Evolutionary conservation across 2,329 filamentous ascomycete genomes (phyloP).

Genomic region (Venturia carpophila): DNA sequence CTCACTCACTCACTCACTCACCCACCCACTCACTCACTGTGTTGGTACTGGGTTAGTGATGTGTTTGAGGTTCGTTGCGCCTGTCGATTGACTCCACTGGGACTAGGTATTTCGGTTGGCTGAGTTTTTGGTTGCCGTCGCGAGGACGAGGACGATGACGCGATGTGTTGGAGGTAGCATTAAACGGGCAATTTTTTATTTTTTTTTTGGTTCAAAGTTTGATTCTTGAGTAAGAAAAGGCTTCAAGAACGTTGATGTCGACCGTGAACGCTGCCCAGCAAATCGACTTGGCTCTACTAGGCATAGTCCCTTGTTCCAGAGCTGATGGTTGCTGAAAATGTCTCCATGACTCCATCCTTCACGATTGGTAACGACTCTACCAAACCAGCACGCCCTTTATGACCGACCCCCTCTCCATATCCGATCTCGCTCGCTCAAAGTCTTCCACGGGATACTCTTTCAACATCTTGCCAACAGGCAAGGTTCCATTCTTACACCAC

Average conservation of each 20-base stretch:
- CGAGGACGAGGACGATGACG: too few relatives aligned
- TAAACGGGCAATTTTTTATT: too few relatives aligned
- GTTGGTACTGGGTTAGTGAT: too few relatives aligned
- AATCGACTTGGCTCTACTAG: neutral
- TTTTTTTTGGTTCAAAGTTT: too few relatives aligned
- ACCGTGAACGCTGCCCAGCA: neutral
- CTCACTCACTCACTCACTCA: too few relatives aligned
- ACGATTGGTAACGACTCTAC: slow-evolving; percentile 21
- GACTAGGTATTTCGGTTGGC: too few relatives aligned
- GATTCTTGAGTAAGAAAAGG: neutral
- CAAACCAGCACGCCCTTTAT: slow-evolving; percentile 38
- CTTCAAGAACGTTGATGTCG: neutral
- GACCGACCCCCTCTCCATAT: slow-evolving; percentile 36
- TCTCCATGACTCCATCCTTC: neutral
- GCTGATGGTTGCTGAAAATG: neutral
- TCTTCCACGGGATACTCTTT: slow-evolving; percentile 39
- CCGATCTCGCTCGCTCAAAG: slow-evolving; percentile 34
- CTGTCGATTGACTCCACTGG: too few relatives aligned
- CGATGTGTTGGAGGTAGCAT: too few relatives aligned
- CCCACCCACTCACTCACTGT: too few relatives aligned
- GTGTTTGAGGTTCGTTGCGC: too few relatives aligned
- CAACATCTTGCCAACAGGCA: slow-evolving; percentile 41
- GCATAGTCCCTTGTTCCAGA: neutral
- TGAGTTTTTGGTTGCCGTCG: too few relatives aligned
- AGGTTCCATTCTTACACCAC: slow-evolving; percentile 41